Percentiles rank a stretch among this genome's conserved stretches.
These are phyloP conservation scores for Spraguea lophii DNA, from an alignment of 371 early-diverging fungal species.

Conservation along the genomic window DNA sequence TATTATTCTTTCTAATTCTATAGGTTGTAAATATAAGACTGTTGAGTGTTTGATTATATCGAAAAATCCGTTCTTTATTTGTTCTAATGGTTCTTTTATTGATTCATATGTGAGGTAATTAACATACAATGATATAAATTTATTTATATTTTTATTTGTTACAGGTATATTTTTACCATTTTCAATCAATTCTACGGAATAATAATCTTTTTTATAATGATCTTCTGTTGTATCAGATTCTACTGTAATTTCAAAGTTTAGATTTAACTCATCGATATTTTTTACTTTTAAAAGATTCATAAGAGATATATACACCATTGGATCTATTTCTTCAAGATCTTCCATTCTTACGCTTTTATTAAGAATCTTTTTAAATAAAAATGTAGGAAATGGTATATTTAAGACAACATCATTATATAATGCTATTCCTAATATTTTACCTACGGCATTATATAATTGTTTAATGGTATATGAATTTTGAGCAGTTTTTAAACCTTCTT, in stretches of 20 bases:
- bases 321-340: constrained; percentile 51
- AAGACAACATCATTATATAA: constrained; percentile 56
- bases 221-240: constrained; percentile 1
- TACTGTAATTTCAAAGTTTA: constrained; percentile 10
- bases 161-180: constrained; percentile 49
- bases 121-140: constrained; percentile 56
- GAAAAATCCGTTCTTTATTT: too few species aligned
- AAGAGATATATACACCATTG: constrained; percentile 44
- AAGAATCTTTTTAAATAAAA: constrained; percentile 60
- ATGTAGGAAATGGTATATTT: constrained; percentile 48
- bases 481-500: constrained; percentile 37
- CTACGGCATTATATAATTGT: too few species aligned
- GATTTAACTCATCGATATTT: too few species aligned
- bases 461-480: too few species aligned
- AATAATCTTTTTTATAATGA: too few species aligned
- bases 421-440: constrained; percentile 56
- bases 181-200: constrained; percentile 48
- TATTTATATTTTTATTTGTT: constrained; percentile 49
- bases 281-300: constrained; percentile 42
- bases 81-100: constrained; percentile 54
- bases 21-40: constrained; percentile 48
- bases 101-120: constrained; percentile 58
- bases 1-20: constrained; percentile 77
- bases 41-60: constrained; percentile 49
- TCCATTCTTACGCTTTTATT: constrained; percentile 50